These are phyloP conservation scores for Linnemannia hyalina DNA, from an alignment of 192 early-diverging fungal genomes.

Conservation along the genomic window DNA sequence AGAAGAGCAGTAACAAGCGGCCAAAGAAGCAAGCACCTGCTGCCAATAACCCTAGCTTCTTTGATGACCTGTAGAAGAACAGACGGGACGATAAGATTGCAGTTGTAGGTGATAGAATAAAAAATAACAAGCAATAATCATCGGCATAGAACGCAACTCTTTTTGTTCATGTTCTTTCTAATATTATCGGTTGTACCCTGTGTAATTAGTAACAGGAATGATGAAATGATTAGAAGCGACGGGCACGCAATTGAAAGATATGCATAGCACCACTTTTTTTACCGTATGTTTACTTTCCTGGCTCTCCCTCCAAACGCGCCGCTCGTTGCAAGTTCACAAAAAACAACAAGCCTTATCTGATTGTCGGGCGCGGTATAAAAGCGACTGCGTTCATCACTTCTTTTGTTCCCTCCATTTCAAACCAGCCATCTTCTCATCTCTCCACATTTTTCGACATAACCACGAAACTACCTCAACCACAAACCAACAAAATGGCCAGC, in stretches of 20 bases:
- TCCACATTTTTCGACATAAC: neutral
- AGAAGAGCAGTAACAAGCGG: constrained; percentile 37
- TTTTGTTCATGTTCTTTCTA: no score
- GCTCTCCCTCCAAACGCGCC: neutral
- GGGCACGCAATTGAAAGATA: neutral
- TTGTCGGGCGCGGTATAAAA: neutral
- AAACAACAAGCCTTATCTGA: neutral
- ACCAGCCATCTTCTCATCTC: neutral
- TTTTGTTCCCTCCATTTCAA: neutral
- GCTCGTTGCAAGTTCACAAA: neutral
- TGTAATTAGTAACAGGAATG: neutral
- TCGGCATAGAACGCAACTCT: neutral
- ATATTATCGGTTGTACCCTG: neutral
- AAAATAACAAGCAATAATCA: neutral
- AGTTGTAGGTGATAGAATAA: neutral
- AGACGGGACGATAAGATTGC: neutral
- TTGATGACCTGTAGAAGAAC: constrained; percentile 43
- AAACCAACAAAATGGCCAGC: neutral
- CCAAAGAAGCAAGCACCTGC: constrained; percentile 44
- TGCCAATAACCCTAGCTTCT: constrained; percentile 34
- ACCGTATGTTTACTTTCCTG: neutral
- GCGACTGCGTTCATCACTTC: neutral
- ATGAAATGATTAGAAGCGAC: neutral
- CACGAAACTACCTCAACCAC: neutral
- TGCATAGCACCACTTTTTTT: neutral